phyloP scores from a whole-genome alignment of 805 yeast genomes.

The Blastobotrys americana region DNA sequence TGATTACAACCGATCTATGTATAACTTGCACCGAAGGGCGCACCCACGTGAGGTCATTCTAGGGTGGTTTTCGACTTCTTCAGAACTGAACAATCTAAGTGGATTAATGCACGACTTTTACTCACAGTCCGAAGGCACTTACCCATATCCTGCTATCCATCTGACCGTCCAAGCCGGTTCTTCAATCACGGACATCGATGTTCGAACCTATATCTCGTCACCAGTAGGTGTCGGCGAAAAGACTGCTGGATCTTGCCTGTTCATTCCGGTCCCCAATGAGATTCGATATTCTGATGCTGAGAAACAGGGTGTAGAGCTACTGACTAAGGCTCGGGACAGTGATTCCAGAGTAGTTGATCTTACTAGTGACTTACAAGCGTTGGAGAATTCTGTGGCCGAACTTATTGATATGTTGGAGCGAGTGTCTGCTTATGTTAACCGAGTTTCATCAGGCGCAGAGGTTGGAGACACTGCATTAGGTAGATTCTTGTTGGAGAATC shows the following conservation, averaged over 20 bases:
- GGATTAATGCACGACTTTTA: slow-evolving; percentile 78
- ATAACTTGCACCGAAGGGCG: slow-evolving; percentile 63
- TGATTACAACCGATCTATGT: slow-evolving; percentile 63
- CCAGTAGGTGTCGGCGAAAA: slow-evolving; percentile 52
- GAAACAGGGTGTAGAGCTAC: slow-evolving; percentile 30
- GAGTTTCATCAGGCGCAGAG: slow-evolving; percentile 23
- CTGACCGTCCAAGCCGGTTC: slow-evolving; percentile 59
- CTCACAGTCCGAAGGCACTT: slow-evolving; percentile 61
- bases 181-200: slow-evolving; percentile 38
- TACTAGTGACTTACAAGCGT: slow-evolving; percentile 27
- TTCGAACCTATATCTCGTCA: slow-evolving; percentile 68
- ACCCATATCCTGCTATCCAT: slow-evolving; percentile 72
- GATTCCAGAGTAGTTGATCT: slow-evolving; percentile 29
- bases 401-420: slow-evolving; percentile 34
- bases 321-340: slow-evolving; percentile 29
- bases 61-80: slow-evolving; percentile 70
- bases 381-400: slow-evolving; percentile 32
- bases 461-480: slow-evolving; percentile 44
- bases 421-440: slow-evolving; percentile 31
- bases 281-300: slow-evolving; percentile 54
- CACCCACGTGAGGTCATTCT: slow-evolving; percentile 71
- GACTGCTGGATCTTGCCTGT: slow-evolving; percentile 44
- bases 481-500: slow-evolving; percentile 49
- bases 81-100: slow-evolving; percentile 59
- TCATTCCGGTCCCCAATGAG: slow-evolving; percentile 67